Conservation (phyloP, 371 early-diverging fungal species). For the Circinella umbellata region DNA sequence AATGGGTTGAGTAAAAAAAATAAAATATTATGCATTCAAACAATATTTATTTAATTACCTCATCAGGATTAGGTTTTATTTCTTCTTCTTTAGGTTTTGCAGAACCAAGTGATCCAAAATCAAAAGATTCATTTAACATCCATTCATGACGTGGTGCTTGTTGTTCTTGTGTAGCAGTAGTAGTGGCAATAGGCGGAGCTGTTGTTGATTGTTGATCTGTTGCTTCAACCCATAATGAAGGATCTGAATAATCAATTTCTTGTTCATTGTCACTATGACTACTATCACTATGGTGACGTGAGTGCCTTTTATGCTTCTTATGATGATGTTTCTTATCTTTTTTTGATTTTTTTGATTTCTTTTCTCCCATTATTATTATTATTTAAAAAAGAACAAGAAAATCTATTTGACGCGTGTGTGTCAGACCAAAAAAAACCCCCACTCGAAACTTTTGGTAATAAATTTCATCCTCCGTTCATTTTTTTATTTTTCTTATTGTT, state of each 20-base stretch:
- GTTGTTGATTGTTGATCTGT: slow-evolving; percentile 16
- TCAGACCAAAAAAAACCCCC: too few species aligned
- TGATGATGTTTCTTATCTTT: slow-evolving; percentile 40
- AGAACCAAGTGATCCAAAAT: slow-evolving; percentile 46
- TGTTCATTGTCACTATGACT: slow-evolving; percentile 19
- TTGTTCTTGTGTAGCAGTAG: slow-evolving; percentile 1
- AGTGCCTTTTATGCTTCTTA: slow-evolving; percentile 26
- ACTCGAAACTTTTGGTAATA: too few species aligned
- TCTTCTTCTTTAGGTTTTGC: slow-evolving; percentile 30
- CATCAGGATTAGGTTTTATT: slow-evolving; percentile 39
- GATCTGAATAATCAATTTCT: slow-evolving; percentile 52
- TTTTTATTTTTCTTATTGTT: too few species aligned
- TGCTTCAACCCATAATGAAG: slow-evolving; percentile 53
- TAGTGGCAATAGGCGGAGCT: slow-evolving; percentile 1
- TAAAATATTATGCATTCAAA: slow-evolving; percentile 3
- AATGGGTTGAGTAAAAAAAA: background rate
- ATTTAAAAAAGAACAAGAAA: background rate
- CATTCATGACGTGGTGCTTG: slow-evolving; percentile 42
- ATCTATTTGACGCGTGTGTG: too few species aligned
- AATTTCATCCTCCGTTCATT: background rate
- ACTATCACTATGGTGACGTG: slow-evolving; percentile 10
- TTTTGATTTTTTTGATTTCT: slow-evolving; percentile 38
- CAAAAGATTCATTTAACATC: slow-evolving; percentile 52
- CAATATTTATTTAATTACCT: slow-evolving; percentile 20
- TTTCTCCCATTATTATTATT: slow-evolving; percentile 40